Evolutionary conservation across 1,284 basidiomycete genomes (phyloP).

Genomic region (Xanthoconium separans): DNA sequence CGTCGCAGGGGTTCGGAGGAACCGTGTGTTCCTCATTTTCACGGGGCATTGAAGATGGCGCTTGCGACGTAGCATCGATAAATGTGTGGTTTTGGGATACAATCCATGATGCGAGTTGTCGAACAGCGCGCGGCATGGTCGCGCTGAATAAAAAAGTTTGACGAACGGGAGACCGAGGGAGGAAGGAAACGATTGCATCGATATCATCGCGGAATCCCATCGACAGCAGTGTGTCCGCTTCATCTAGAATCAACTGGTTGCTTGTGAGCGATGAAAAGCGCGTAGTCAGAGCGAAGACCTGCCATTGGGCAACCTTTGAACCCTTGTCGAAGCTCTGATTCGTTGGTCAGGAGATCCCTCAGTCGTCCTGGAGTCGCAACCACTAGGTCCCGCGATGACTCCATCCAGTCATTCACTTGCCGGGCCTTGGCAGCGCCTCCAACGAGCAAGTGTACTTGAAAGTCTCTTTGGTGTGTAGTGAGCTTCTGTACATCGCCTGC

Average conservation of each 20-base stretch:
- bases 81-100: conserved; percentile 57
- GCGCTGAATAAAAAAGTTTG: conserved; percentile 98
- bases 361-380: conserved; percentile 93
- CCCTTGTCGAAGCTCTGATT: conserved; percentile 54
- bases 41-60: neutral
- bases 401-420: conserved; percentile 71
- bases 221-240: conserved; percentile 93
- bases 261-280: conserved; percentile 5
- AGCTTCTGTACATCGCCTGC: conserved; percentile 81
- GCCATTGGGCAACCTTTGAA: conserved; percentile 62
- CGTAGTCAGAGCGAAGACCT: conserved; percentile 19
- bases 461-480: conserved; percentile 60
- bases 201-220: conserved; percentile 96
- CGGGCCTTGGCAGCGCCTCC: conserved; percentile 72
- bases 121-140: conserved; percentile 66
- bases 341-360: conserved; percentile 72
- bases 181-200: conserved; percentile 65
- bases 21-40: conserved; percentile 15
- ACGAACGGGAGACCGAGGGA: conserved; percentile 69
- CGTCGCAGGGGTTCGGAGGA: neutral
- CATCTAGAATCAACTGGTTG: conserved; percentile 83
- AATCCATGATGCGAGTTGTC: conserved; percentile 55
- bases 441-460: conserved; percentile 77
- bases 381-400: conserved; percentile 77
- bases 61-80: conserved; percentile 60